Evolutionary conservation across 306 rosid genomes (phyloP).

Genomic region (Clitoria ternatea): DNA sequence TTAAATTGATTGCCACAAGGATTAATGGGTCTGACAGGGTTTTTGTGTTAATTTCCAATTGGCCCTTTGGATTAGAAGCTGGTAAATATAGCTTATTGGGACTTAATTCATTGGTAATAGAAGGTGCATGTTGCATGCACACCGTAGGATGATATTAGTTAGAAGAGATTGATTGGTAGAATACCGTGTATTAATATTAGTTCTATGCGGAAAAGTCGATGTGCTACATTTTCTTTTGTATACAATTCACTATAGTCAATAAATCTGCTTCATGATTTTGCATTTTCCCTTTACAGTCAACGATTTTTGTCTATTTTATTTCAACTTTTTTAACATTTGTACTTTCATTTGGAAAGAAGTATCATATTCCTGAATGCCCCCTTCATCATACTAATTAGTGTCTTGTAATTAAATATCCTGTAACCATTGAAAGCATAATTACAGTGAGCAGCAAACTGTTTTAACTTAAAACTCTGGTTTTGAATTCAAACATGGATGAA

Average conservation of each 20-base stretch:
- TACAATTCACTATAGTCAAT: slow-evolving; percentile 21
- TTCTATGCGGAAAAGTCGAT: neutral
- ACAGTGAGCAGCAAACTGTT: too few species aligned
- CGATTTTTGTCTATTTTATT: neutral
- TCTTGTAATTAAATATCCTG: neutral
- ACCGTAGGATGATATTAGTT: neutral
- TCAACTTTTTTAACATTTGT: neutral
- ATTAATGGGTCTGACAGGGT: neutral
- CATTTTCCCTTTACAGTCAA: too few species aligned
- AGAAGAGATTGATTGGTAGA: slow-evolving; percentile 16
- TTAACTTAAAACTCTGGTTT: too few species aligned
- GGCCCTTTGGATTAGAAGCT: slow-evolving; percentile 20
- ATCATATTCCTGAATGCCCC: neutral
- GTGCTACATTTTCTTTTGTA: slow-evolving; percentile 10
- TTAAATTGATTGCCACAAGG: slow-evolving; percentile 10
- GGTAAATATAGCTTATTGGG: neutral
- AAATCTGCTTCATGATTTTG: slow-evolving; percentile 2
- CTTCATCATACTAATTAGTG: neutral
- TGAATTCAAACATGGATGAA: too few species aligned
- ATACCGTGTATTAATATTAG: slow-evolving; percentile 3
- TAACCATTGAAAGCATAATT: too few species aligned
- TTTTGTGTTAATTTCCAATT: slow-evolving; percentile 20
- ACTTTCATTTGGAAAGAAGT: neutral
- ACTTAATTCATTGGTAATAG: slow-evolving; percentile 7
- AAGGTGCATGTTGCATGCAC: slow-evolving; percentile 15